phyloP scores from a whole-genome alignment of 352 stramenopile genomes.

The Pythium rhizo-oryzae region DNA sequence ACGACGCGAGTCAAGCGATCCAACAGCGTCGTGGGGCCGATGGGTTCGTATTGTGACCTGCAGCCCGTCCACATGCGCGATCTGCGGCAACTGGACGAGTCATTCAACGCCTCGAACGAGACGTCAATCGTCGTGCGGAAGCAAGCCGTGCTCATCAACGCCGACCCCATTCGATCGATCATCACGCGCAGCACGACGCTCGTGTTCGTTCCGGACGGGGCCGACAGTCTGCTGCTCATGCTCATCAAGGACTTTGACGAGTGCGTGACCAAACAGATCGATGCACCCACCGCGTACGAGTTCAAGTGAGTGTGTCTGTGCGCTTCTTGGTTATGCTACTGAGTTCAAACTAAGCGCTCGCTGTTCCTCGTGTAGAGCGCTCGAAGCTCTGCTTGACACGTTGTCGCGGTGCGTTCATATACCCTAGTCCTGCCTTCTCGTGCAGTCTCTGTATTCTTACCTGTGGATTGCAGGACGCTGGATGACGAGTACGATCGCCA shows the following conservation, averaged over 20 bases:
- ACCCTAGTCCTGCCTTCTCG: neutral
- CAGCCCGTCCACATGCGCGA: conserved; percentile 51
- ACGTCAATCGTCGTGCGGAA: conserved; percentile 43
- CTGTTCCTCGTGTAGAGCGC: conserved; percentile 13
- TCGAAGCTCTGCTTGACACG: conserved; percentile 33
- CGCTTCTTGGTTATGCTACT: neutral
- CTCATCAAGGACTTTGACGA: conserved; percentile 50
- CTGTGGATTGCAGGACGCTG: conserved; percentile 9
- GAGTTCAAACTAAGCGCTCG: too few species aligned
- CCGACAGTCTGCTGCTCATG: conserved; percentile 44
- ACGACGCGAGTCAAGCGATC: conserved; percentile 6
- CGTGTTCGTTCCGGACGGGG: conserved; percentile 50
- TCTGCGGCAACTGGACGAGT: conserved; percentile 43
- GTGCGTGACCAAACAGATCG: conserved; percentile 23
- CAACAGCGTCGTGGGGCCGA: conserved; percentile 15
- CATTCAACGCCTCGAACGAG: conserved; percentile 38
- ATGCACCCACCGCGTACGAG: conserved; percentile 30
- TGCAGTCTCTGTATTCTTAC: neutral
- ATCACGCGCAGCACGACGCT: conserved; percentile 44
- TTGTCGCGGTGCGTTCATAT: conserved; percentile 19
- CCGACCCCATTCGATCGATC: conserved; percentile 49
- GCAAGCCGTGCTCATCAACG: conserved; percentile 52
- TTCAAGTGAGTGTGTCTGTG: conserved; percentile 31
- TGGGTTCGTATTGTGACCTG: conserved; percentile 37
- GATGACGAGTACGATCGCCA: conserved; percentile 34